phyloP scores from a whole-genome alignment of 75 land plant genomes.

The Ceratopteris richardii region DNA sequence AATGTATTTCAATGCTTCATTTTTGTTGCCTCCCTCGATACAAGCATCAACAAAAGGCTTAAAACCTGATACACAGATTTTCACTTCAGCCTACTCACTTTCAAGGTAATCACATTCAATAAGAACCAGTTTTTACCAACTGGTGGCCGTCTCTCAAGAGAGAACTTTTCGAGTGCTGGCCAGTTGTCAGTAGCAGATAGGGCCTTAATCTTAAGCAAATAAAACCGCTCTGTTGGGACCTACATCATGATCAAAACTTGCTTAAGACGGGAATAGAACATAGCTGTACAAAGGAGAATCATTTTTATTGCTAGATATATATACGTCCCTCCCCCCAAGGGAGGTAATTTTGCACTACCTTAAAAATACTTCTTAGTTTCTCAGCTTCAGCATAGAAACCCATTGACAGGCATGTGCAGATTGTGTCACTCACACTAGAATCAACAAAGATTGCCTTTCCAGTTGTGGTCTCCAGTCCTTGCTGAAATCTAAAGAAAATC shows the following conservation, averaged over 20 bases:
- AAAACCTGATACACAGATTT: conserved; percentile 41
- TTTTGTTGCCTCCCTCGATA: conserved; percentile 73
- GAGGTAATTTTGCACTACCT: conserved; percentile 43
- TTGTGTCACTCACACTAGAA: conserved; percentile 96
- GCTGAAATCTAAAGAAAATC: conserved; percentile 56
- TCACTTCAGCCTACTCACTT: no score
- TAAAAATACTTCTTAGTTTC: conserved; percentile 71
- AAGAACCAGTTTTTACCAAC: conserved; percentile 38
- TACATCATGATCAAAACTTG: conserved; percentile 9
- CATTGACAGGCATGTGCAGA: conserved; percentile 91
- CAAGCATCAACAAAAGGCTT: conserved; percentile 98
- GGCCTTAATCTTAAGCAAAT: conserved; percentile 96
- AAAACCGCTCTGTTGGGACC: conserved; percentile 99
- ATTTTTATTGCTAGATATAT: no score
- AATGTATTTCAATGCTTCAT: conserved; percentile 91
- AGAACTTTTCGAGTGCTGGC: conserved; percentile 92
- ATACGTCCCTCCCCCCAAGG: no score
- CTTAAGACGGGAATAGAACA: no score
- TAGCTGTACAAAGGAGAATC: no score
- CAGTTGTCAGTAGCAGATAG: conserved; percentile 85
- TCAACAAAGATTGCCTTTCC: conserved; percentile 94
- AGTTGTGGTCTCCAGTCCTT: conserved; percentile 78
- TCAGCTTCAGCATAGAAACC: conserved; percentile 81
- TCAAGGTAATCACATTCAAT: no score
- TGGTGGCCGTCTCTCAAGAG: conserved; percentile 92